Evolutionary conservation across 2,329 filamentous ascomycete genomes (phyloP).

Genomic region (Aspergillus transmontanensis): DNA sequence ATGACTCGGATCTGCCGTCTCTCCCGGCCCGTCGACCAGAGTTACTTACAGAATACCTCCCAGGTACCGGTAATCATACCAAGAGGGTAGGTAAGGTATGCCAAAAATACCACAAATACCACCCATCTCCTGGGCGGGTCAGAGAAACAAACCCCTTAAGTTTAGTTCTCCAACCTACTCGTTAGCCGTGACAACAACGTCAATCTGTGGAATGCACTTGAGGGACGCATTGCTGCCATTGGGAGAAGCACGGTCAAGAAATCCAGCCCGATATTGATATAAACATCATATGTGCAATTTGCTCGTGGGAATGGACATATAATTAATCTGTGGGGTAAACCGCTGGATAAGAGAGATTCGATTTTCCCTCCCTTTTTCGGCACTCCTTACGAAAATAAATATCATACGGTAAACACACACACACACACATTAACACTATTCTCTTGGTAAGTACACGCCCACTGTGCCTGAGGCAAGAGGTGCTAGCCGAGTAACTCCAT

Average conservation of each 20-base stretch:
- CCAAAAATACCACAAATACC: background rate
- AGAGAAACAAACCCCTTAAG: background rate
- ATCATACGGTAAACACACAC: background rate
- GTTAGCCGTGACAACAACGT: background rate
- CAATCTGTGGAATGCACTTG: background rate
- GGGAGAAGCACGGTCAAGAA: background rate
- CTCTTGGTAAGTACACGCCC: background rate
- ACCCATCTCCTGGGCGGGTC: slow-evolving; percentile 1
- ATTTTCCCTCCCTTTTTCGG: background rate
- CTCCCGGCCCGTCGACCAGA: background rate
- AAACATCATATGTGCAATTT: background rate
- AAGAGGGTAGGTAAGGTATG: background rate
- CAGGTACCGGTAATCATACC: background rate
- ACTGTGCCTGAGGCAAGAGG: background rate
- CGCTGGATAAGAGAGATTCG: slow-evolving; percentile 1
- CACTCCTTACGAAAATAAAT: background rate
- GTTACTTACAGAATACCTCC: background rate
- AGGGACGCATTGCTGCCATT: background rate
- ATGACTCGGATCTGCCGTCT: background rate
- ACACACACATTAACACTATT: background rate
- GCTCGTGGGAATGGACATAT: background rate
- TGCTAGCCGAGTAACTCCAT: background rate
- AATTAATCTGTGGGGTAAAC: background rate
- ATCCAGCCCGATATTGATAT: background rate
- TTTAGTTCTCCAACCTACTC: background rate